phyloP scores from a whole-genome alignment of 148 eudicot genomes.

The Nepenthes gracilis region DNA sequence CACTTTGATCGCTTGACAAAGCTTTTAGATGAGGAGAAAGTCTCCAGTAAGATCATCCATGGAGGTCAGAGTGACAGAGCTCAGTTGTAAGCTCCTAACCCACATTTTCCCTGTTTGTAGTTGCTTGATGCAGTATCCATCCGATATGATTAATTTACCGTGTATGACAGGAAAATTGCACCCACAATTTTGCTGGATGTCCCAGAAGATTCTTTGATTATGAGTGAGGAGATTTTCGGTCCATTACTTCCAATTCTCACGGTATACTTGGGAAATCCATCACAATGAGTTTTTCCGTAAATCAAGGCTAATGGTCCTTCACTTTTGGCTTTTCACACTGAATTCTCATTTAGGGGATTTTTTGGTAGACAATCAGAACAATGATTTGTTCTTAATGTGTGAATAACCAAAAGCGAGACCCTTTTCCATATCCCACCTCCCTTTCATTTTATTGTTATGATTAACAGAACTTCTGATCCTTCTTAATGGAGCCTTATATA shows the following conservation, averaged over 20 bases:
- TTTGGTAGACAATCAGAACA: too few relatives aligned
- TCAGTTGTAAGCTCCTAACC: constrained; percentile 27
- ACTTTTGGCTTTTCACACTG: too few relatives aligned
- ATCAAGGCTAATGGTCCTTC: too few relatives aligned
- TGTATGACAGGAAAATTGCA: constrained; percentile 38
- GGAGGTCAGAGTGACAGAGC: constrained; percentile 48
- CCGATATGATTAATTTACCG: not conserved
- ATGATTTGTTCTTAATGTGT: too few relatives aligned
- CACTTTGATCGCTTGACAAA: constrained; percentile 44
- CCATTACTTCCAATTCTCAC: constrained; percentile 65
- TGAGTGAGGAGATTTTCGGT: constrained; percentile 71
- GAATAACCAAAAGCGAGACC: too few relatives aligned
- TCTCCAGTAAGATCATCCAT: constrained; percentile 33
- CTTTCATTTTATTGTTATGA: not conserved
- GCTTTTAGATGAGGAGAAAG: constrained; percentile 45
- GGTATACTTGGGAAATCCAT: constrained; percentile 14
- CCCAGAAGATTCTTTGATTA: constrained; percentile 48
- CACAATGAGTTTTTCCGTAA: too few relatives aligned
- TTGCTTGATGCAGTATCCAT: not conserved
- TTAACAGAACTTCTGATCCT: not conserved
- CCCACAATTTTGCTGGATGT: constrained; percentile 55
- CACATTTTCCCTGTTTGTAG: not conserved
- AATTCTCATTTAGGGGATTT: too few relatives aligned
- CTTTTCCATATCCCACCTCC: not conserved
- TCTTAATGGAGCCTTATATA: not conserved